Base-by-base conservation (phyloP, 345 rosid genomes). In the Lepidium aucheri region DNA sequence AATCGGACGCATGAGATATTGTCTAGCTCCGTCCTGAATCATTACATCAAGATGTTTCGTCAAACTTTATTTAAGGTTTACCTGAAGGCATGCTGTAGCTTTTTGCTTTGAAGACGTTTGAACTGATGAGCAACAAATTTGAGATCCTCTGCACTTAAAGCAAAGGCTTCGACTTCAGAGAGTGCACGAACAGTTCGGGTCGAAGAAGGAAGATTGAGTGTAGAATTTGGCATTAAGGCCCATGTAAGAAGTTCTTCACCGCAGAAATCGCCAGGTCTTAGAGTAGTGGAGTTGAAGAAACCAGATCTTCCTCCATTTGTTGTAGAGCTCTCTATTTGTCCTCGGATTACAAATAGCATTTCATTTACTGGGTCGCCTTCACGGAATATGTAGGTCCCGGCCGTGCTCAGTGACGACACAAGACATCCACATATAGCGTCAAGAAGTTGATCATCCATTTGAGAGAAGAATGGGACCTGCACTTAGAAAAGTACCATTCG, bases 401-500 rank as follows among this genome's bases (percentile, higher is more conserved):
- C 73, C 1, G 91, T 94, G 65, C 85, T 85, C 82, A 90, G 60
- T 0, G 88, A 88, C 12, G 93, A 85, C 32, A 84, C 85, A 0
- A 94, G 89, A 12, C 95, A 81, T 44, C 84, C 95, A 2, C 99
- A 94, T 67, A 88, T 88, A n/a, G 97, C 99, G 18, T 94, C 96
- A 7, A 94, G 92, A 70, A 94, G 91, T 71, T 90, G 99, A 59
- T 81, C 91, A 68, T 88, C 97, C 97, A 90, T 85, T 81, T 88
- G 96, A 38, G 99, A 68, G 70, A 94, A 90, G 77, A 94, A 90
- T 5, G 97, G 91, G 17, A 94, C 97, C 96, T 94, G 73, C 52
- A 26, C 41, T 68, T 50, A 38, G 24, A n/a, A n/a, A n/a, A n/a
- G n/a, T n/a, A n/a, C n/a, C n/a, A n/a, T n/a, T n/a, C n/a, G n/a